These are phyloP conservation scores for Nepenthes mirabilis DNA, from an alignment of 148 eudicot species.

Conservation along the genomic window DNA sequence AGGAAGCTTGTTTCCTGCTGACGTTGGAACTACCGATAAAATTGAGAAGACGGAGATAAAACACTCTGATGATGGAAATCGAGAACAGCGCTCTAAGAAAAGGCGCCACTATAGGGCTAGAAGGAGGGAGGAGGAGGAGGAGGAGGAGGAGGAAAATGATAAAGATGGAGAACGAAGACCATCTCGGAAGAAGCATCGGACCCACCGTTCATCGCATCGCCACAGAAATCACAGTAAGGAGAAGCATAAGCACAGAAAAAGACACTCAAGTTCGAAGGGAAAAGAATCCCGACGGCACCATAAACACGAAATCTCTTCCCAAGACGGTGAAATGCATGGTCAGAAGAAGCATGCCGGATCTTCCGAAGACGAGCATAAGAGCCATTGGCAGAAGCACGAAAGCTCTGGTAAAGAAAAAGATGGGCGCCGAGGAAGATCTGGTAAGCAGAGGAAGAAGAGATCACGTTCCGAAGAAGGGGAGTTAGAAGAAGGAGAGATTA, in stretches of 20 bases:
- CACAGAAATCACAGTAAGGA: slow-evolving; percentile 41
- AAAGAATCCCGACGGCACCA: slow-evolving; percentile 18
- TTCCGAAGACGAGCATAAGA: slow-evolving; percentile 1
- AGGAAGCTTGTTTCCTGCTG: slow-evolving; percentile 31
- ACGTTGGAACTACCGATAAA: slow-evolving; percentile 16
- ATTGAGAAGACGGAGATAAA: slow-evolving; percentile 22
- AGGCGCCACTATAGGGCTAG: slow-evolving; percentile 54
- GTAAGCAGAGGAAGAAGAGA: slow-evolving; percentile 23
- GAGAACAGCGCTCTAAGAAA: slow-evolving; percentile 26
- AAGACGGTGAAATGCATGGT: slow-evolving; percentile 6
- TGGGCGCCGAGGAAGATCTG: slow-evolving; percentile 13
- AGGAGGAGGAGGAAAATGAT: slow-evolving; percentile 5
- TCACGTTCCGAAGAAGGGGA: slow-evolving; percentile 32
- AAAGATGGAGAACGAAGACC: slow-evolving; percentile 16
- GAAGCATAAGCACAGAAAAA: slow-evolving; percentile 30
- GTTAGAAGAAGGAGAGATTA: slow-evolving; percentile 85
- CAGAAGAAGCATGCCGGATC: neutral
- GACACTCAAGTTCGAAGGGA: slow-evolving; percentile 33
- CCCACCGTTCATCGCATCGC: slow-evolving; percentile 29
- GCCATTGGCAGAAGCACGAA: slow-evolving; percentile 5
- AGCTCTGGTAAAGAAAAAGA: slow-evolving; percentile 19
- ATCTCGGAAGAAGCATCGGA: slow-evolving; percentile 44
- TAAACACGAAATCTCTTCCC: slow-evolving; percentile 11
- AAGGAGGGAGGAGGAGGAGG: slow-evolving; percentile 21
- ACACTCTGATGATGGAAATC: slow-evolving; percentile 32